Percentiles rank a stretch among this genome's conserved stretches.
Evolutionary conservation across 176 grass and related monocot genomes (phyloP).

Genomic region (Triticum monococcum): DNA sequence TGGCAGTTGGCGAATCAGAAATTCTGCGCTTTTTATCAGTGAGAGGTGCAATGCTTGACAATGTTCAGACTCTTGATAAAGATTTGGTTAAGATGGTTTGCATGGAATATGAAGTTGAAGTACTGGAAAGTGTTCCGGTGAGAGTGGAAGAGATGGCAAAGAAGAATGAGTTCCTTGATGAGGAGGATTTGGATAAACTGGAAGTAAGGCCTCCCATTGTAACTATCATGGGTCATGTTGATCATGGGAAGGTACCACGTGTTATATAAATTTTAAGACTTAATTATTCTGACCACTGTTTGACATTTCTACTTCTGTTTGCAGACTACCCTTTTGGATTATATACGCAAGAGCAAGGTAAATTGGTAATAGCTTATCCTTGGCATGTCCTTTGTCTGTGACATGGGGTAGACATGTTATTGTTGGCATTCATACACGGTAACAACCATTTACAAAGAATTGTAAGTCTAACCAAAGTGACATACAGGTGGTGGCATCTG

Average conservation of each 20-base stretch:
- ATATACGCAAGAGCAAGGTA: constrained; percentile 97
- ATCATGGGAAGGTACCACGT: constrained; percentile 88
- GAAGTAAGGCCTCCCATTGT: constrained; percentile 91
- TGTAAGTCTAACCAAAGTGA: constrained; percentile 40
- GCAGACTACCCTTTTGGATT: constrained; percentile 94
- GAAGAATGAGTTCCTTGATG: constrained; percentile 89
- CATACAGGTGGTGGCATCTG: constrained; percentile 87
- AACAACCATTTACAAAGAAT: constrained; percentile 5
- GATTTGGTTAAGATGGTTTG: constrained; percentile 98
- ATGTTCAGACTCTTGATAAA: constrained; percentile 69
- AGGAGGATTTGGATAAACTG: constrained; percentile 80
- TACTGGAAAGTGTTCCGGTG: constrained; percentile 69
- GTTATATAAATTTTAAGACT: not conserved
- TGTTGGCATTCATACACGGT: constrained; percentile 1
- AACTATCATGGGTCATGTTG: constrained; percentile 99
- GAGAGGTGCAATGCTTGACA: constrained; percentile 56
- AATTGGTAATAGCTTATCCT: constrained; percentile 19
- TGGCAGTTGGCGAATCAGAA: constrained; percentile 69
- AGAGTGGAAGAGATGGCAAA: constrained; percentile 93
- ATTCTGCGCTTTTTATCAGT: constrained; percentile 66
- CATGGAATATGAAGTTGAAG: constrained; percentile 92
- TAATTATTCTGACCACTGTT: constrained; percentile 23
- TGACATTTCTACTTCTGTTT: constrained; percentile 34
- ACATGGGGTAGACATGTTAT: not conserved
- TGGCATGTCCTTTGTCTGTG: constrained; percentile 7